A percentile compares a stretch with the other conserved stretches of the same genome.
phyloP scores from a whole-genome alignment of 192 early-diverging fungal genomes.

The Gigaspora rosea region DNA sequence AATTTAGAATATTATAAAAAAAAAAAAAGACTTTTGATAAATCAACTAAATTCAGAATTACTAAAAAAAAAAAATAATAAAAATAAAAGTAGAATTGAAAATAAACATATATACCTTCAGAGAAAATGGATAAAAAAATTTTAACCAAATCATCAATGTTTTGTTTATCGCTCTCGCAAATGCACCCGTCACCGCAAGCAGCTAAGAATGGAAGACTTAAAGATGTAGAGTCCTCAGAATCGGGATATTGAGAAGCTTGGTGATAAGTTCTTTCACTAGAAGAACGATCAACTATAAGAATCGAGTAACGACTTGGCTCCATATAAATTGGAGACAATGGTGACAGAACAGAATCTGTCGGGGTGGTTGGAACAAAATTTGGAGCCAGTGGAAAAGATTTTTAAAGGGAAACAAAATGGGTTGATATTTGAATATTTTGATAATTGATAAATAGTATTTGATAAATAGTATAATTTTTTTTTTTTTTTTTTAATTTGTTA shows the following conservation, averaged over 20 bases:
- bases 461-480: background rate
- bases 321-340: slow-evolving; percentile 20
- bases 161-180: slow-evolving; percentile 8
- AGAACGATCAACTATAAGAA: slow-evolving; percentile 30
- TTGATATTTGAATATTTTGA: background rate
- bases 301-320: slow-evolving; percentile 30
- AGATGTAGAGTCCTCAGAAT: background rate
- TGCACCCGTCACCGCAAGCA: slow-evolving; percentile 8
- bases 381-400: slow-evolving; percentile 25
- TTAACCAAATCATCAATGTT: slow-evolving; percentile 14
- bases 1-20: no score
- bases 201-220: background rate
- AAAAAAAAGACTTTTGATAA: no score
- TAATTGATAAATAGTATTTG: background rate
- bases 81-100: background rate
- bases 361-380: slow-evolving; percentile 5
- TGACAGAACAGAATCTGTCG: slow-evolving; percentile 31
- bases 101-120: slow-evolving; percentile 14
- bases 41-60: no score
- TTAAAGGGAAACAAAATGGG: background rate
- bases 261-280: slow-evolving; percentile 21
- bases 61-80: background rate
- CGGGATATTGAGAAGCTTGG: background rate
- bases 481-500: background rate
- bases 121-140: slow-evolving; percentile 12